Evolutionary conservation across 177 flowering plant genomes (phyloP), one percentile per base, ranked within the genome.

Genomic region (Vitis hybrid): DNA sequence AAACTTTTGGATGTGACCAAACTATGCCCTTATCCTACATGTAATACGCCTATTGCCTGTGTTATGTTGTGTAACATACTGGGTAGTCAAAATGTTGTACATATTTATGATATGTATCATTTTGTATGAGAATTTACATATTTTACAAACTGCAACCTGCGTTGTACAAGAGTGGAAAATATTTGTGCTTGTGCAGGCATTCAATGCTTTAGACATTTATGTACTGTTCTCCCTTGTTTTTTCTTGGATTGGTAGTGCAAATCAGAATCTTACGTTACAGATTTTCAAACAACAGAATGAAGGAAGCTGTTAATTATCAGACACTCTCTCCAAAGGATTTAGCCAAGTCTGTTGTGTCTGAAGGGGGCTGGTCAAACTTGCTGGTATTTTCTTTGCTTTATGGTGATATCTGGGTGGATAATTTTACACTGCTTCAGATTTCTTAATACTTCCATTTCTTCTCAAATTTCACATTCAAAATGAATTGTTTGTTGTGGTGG

Each of bases 321-420:
- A 86, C 88, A 61, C 70, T 91, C 34, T 82, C 85, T 22, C 82
- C 83, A 18, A 81, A 76, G 71, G 89, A 89, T 70, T 76, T 91
- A 53, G 92, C 87, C 16, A 82, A 78, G 56, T 81, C 85, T 66
- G 81, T 87, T 68, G 78, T 91, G 50, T 71, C 85, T 53, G 70
- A 82, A 64, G 93, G 91, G n/a, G 87, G 90, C 50, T 91, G 93
- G 97, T 87, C 89, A 53, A 76, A 82, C 65, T 77, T 85, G 45
- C 79, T 89, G 97, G 97, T 91, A 81, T 16, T 56, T 45, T 66
- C n/a, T 8, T 62, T 26, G 39, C 10, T 66, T 74, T 9, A 52
- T 39, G 3, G 54, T 58, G 5, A 68, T 10, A 55, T 31, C 5
- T 59, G 11, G 11, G 6, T 13, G 16, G 5, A 39, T 2, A 14